Percentiles rank a stretch among this genome's conserved stretches.
These are phyloP conservation scores for Pseudogymnoascus sp. DNA, from an alignment of 2,329 filamentous ascomycete species.

Conservation along the genomic window DNA sequence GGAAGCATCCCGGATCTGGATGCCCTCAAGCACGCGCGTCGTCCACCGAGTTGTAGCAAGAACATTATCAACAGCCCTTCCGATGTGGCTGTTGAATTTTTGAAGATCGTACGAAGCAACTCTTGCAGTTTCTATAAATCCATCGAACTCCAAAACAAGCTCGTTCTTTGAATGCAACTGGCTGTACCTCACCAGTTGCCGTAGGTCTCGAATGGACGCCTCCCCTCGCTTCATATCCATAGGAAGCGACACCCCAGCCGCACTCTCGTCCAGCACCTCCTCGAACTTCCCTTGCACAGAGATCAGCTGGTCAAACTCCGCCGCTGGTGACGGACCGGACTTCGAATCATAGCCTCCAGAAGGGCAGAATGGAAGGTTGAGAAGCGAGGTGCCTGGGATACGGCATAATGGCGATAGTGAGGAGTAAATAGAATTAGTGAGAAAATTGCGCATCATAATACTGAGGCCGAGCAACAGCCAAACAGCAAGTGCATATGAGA, in stretches of 20 bases:
- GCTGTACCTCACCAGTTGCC: slow-evolving; percentile 64
- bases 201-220: slow-evolving; percentile 64
- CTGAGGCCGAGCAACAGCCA: slow-evolving; percentile 54
- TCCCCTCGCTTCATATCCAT: slow-evolving; percentile 75
- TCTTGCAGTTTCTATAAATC: slow-evolving; percentile 64
- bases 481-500: slow-evolving; percentile 54
- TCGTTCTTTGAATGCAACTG: slow-evolving; percentile 59
- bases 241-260: slow-evolving; percentile 59
- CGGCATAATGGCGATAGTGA: slow-evolving; percentile 64
- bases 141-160: slow-evolving; percentile 67
- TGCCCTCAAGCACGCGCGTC: slow-evolving; percentile 38
- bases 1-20: slow-evolving; percentile 23
- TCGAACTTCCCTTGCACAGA: slow-evolving; percentile 69
- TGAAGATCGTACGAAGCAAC: slow-evolving; percentile 60
- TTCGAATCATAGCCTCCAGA: slow-evolving; percentile 19
- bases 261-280: slow-evolving; percentile 61
- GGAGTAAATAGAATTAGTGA: slow-evolving; percentile 52
- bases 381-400: slow-evolving; percentile 55
- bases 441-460: slow-evolving; percentile 53
- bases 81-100: slow-evolving; percentile 70
- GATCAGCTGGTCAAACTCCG: slow-evolving; percentile 69
- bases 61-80: slow-evolving; percentile 65
- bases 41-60: slow-evolving; percentile 73
- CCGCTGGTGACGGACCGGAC: slow-evolving; percentile 23
- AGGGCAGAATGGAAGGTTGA: slow-evolving; percentile 60